Evolutionary conservation across 345 rosid genomes (phyloP), one percentile per base, ranked within the genome.

Genomic region (Corchorus capsularis): DNA sequence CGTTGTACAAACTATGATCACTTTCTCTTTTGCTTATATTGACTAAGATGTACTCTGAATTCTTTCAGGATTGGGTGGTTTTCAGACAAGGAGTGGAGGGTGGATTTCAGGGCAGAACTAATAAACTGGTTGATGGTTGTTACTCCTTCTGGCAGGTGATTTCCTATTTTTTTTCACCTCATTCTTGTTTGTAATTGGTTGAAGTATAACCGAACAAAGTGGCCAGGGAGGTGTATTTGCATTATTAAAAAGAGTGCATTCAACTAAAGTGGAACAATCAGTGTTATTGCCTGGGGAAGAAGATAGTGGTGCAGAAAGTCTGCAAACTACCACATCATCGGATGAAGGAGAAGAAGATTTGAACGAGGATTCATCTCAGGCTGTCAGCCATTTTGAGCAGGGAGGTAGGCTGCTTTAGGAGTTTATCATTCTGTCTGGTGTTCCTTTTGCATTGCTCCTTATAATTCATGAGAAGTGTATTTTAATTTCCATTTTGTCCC

Each of bases 91-190:
- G 99, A 79, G 83, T 90, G 56, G 99, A 96, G 83, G 83, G 91
- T 79, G 99, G 99, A 79, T 93, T 96, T 85, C 99, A 96, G 84
- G 99, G 99, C 76, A 87, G 98, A 90, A 85, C 90, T n/a, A 96
- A 96, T 84, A 96, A 96, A 80, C 84, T 96, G 79, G 97, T 96
- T 65, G 99, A 96, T 79, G 98, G 99, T 77, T 93, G 99, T 76
- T 96, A 96, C 89, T 93, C 97, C 50, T 96, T 93, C 82, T 96
- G 99, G 99, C 99, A 93, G 99, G 99, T 96, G 66, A 82, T 55
- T 63, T 65, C 61, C 54, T 34, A 14, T 66, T 50, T 75, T 37
- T 80, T 5, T 43, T 71, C 14, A 45, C 37, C 55, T 43, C 69
- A 11, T 74, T 82, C 9, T 39, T 67, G 3, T 73, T 74, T 73